Base-by-base conservation (phyloP, 192 early-diverging fungal genomes). In the Chytriomyces sp. region DNA sequence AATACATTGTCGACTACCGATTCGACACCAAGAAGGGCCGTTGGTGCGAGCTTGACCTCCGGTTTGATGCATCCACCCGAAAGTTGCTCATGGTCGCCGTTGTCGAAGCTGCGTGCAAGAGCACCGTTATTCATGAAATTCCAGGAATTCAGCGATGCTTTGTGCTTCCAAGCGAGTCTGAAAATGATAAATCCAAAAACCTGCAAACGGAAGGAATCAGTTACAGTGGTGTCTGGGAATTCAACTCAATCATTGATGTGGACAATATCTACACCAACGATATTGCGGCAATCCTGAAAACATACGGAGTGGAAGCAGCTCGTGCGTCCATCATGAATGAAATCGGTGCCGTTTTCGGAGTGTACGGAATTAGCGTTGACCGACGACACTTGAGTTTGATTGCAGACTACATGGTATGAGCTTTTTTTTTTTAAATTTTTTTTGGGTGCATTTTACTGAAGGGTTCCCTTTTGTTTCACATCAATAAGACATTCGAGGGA, bases 231-330 rank as follows among this genome's bases (percentile, higher is more conserved):
- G 93, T 99, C 83, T 98, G 96, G 97, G 88, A 91, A 9, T 79
- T 85, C 83, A 50, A 77, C 20, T 78, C 89, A 9, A n/a, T 80
- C 79, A 89, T 98, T 65, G 95, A 99, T 75, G 84, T 98, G 66
- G 88, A 93, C 81, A 80, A 88, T 45, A 91, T 99, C 47, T 92
- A 94, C 79, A 96, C 96, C 67, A 99, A 98, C 88, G 96, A 98
- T 76, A 96, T 99, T 83, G 92, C 91, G n/a, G 95, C 94, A 11
- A 90, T 98, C 7, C 80, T 98, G 46, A 83, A 87, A 28, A 95
- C 94, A 5, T 99, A 98, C 86, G 98, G 98, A 81, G 97, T 99
- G 24, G 98, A 99, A 79, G 98, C 98, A 0, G 97, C 97, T 0
- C 87, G 97, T 10, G 89, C 87, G 45, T 89, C 96, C 18, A 97